Conservation (phyloP, 176 grass and related monocot species). For the Zea mays region DNA sequence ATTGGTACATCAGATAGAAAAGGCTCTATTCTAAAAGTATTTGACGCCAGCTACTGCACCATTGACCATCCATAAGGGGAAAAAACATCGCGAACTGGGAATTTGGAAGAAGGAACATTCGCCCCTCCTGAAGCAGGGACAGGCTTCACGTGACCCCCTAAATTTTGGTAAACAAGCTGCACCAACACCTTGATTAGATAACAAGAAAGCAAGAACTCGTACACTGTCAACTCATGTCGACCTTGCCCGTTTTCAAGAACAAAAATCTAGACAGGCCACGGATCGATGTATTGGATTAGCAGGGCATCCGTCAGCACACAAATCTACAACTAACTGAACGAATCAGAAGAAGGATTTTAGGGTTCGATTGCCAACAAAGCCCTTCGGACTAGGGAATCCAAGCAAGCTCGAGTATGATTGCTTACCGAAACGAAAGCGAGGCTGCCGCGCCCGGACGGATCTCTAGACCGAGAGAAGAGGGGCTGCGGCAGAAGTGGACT, state of each 20-base stretch:
- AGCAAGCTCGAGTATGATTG: constrained; percentile 20
- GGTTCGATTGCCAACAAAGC: no score
- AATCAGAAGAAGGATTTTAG: no score
- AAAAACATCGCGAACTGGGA: not conserved
- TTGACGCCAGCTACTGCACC: not conserved
- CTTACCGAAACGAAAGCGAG: constrained; percentile 10
- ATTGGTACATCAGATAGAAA: constrained; percentile 13
- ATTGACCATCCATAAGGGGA: constrained; percentile 7
- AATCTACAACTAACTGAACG: no score
- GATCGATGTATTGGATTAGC: no score
- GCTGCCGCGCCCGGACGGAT: not conserved
- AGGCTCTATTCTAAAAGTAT: not conserved
- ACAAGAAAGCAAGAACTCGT: no score
- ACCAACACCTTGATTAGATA: no score
- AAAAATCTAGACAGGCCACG: no score
- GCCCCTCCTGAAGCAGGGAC: not conserved
- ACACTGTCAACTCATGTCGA: no score
- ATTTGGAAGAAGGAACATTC: not conserved
- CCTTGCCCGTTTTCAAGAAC: no score
- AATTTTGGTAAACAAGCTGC: not conserved
- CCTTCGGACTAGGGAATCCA: not conserved
- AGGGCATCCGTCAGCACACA: no score
- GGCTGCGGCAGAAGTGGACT: not conserved
- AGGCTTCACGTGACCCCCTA: not conserved
- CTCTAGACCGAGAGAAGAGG: not conserved